These are phyloP conservation scores for Lasiodiplodia theobromae DNA, from an alignment of 2,329 filamentous ascomycete species.

Conservation along the genomic window DNA sequence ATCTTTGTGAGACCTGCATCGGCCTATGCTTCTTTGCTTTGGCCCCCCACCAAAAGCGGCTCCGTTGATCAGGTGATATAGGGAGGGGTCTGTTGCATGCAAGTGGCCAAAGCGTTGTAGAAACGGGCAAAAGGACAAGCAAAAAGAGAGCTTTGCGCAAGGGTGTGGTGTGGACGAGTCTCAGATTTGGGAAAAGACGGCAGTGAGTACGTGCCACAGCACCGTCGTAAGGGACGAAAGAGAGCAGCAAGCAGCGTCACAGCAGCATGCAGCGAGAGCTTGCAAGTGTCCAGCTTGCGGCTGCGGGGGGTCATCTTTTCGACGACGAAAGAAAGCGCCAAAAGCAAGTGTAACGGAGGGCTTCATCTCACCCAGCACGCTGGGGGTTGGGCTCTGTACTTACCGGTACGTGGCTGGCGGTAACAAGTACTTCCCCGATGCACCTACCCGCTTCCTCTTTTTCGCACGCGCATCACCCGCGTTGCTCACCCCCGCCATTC, in stretches of 20 bases:
- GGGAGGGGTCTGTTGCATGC: neutral
- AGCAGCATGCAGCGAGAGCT: neutral
- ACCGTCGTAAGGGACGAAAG: neutral
- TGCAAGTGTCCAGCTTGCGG: neutral
- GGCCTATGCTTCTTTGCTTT: neutral
- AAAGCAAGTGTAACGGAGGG: neutral
- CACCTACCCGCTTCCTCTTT: conserved; percentile 1
- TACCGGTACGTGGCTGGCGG: neutral
- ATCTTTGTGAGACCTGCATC: neutral
- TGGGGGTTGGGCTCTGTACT: neutral
- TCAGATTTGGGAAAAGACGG: neutral
- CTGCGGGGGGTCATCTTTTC: neutral
- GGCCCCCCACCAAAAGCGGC: neutral
- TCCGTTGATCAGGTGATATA: neutral
- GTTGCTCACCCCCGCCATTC: neutral
- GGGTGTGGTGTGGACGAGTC: neutral
- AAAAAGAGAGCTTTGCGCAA: neutral
- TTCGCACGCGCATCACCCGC: neutral
- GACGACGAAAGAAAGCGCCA: neutral
- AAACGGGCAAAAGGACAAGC: neutral
- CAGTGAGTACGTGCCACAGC: neutral
- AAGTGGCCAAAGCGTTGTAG: neutral
- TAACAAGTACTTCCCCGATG: neutral
- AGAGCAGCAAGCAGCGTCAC: neutral
- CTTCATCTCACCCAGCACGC: neutral